Evolutionary conservation across 768 basidiomycete genomes (phyloP).

Genomic region (Cyclocybe cylindracea): DNA sequence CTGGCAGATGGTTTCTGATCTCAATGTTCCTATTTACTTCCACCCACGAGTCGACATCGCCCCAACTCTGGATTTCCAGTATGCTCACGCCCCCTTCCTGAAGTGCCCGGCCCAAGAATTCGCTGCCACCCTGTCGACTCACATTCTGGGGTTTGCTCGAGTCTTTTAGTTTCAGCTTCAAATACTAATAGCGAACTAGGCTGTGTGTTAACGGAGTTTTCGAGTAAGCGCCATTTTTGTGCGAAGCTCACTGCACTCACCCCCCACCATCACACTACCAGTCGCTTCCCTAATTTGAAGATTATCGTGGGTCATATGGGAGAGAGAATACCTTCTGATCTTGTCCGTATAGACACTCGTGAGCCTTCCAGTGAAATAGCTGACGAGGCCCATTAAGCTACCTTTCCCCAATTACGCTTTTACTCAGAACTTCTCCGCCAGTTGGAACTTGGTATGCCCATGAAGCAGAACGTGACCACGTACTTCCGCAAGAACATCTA

Average conservation of each 20-base stretch:
- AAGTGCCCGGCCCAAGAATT: constrained; percentile 36
- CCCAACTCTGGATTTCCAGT: constrained; percentile 23
- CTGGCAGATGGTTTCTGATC: constrained; percentile 36
- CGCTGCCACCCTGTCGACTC: constrained; percentile 38
- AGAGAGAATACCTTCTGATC: constrained; percentile 42
- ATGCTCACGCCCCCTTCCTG: constrained; percentile 33
- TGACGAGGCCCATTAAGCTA: neutral
- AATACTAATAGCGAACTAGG: constrained; percentile 7
- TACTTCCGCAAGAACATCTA: constrained; percentile 41
- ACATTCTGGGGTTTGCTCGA: constrained; percentile 34
- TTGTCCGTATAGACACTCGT: constrained; percentile 41
- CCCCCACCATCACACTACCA: constrained; percentile 9
- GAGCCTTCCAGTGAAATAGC: constrained; percentile 5
- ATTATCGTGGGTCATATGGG: constrained; percentile 45
- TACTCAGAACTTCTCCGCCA: constrained; percentile 31
- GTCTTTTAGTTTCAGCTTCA: neutral
- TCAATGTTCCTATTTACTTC: constrained; percentile 41
- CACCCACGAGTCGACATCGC: constrained; percentile 35
- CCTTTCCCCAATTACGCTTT: neutral
- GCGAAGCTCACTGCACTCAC: neutral
- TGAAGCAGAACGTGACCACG: constrained; percentile 36
- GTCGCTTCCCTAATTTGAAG: constrained; percentile 41
- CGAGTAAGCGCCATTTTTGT: constrained; percentile 23
- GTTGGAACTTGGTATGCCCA: constrained; percentile 30
- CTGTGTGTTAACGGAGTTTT: constrained; percentile 41